phyloP scores from a whole-genome alignment of 2,329 filamentous ascomycete species.

The Orbilia brochopaga region DNA sequence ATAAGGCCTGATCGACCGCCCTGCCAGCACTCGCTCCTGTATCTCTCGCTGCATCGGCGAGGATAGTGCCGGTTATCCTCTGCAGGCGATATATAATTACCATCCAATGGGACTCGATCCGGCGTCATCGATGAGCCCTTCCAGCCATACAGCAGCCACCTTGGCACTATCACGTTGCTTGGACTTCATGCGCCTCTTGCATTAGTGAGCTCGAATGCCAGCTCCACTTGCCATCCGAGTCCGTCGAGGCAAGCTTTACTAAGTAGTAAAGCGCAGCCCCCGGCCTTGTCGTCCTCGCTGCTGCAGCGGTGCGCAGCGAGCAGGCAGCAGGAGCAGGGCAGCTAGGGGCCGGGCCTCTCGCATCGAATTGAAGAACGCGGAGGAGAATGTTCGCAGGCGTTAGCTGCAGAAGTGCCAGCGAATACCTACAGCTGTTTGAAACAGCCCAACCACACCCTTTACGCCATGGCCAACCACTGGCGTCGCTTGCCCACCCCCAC shows the following conservation, averaged over 20 bases:
- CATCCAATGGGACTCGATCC: conserved; percentile 15
- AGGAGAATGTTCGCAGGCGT: conserved; percentile 27
- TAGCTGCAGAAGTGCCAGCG: conserved; percentile 51
- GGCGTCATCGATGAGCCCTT: conserved; percentile 12
- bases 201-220: conserved; percentile 7
- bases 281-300: not conserved
- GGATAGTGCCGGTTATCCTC: not conserved
- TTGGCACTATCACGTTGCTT: conserved; percentile 49
- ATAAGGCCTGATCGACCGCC: too few relatives aligned
- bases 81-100: conserved; percentile 8
- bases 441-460: conserved; percentile 44
- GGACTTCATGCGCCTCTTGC: conserved; percentile 48
- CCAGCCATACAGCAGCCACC: conserved; percentile 14
- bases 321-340: too few relatives aligned
- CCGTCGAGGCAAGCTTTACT: too few relatives aligned
- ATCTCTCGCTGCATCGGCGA: conserved; percentile 5
- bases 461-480: conserved; percentile 7
- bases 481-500: not conserved
- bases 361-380: conserved; percentile 49
- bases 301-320: conserved; percentile 20
- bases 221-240: not conserved
- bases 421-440: conserved; percentile 51
- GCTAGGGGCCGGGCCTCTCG: conserved; percentile 5
- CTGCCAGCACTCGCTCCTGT: not conserved
- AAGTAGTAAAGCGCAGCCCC: too few relatives aligned